A percentile compares a stretch with the other conserved stretches of the same genome.
phyloP scores from a whole-genome alignment of 768 basidiomycete genomes.

The Lactifluus volemus region DNA sequence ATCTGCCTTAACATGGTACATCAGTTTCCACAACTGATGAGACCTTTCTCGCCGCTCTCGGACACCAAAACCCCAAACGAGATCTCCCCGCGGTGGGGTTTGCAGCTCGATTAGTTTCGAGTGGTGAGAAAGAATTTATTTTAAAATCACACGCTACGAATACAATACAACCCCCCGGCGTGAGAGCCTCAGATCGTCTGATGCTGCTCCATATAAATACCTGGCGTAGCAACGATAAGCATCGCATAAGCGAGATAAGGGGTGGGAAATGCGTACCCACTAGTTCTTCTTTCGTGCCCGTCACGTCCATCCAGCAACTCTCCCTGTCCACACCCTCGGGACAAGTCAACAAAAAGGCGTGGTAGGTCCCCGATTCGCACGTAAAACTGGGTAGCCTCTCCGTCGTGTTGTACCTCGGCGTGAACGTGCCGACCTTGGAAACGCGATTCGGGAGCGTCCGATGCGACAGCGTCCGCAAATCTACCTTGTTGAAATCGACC shows the following conservation, averaged over 20 bases:
- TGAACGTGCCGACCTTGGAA: not conserved
- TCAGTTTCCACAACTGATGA: too few relatives aligned
- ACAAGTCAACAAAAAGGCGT: not conserved
- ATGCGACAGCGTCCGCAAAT: not conserved
- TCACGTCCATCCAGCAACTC: constrained; percentile 4
- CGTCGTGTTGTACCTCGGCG: not conserved
- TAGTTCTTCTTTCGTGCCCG: not conserved
- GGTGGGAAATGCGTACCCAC: not conserved
- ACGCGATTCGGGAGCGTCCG: not conserved
- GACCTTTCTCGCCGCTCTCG: too few relatives aligned
- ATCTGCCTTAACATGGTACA: too few relatives aligned
- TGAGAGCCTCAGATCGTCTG: constrained; percentile 2
- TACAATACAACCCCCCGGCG: too few relatives aligned
- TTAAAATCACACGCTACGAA: too few relatives aligned
- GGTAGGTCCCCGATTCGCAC: not conserved
- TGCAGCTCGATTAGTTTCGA: too few relatives aligned
- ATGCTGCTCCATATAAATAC: not conserved
- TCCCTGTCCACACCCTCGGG: not conserved
- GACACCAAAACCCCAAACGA: not conserved
- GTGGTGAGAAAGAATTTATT: too few relatives aligned
- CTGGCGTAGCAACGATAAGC: not conserved
- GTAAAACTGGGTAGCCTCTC: not conserved
- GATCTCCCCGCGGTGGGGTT: not conserved
- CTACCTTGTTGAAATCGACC: not conserved
- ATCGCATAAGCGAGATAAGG: not conserved